Conservation (phyloP, 352 stramenopile genomes). For the Pythium chondricola region DNA sequence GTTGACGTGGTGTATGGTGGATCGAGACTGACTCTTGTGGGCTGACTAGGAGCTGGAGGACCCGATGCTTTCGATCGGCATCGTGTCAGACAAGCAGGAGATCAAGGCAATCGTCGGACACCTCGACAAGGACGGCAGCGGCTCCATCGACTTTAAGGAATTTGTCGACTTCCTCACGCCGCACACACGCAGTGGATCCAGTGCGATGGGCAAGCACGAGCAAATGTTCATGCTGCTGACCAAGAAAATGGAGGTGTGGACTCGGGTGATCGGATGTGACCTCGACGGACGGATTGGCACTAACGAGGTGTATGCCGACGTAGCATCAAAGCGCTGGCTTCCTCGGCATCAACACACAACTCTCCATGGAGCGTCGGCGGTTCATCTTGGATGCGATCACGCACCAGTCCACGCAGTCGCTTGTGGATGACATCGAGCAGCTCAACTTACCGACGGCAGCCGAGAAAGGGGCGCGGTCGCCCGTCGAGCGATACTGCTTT, state of each 20-base stretch:
- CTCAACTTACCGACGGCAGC: constrained; percentile 20
- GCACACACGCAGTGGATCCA: constrained; percentile 34
- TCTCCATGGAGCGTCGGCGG: constrained; percentile 62
- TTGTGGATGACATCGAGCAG: constrained; percentile 46
- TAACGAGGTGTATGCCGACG: too few species aligned
- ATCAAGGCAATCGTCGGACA: constrained; percentile 51
- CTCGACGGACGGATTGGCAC: too few species aligned
- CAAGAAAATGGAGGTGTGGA: constrained; percentile 66
- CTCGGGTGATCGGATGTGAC: not conserved
- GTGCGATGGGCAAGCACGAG: constrained; percentile 47
- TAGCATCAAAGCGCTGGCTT: constrained; percentile 67
- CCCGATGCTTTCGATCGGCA: constrained; percentile 73
- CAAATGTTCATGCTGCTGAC: constrained; percentile 70
- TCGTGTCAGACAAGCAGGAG: constrained; percentile 59
- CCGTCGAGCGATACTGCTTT: not conserved
- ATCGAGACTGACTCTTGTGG: not conserved
- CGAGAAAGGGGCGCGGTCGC: constrained; percentile 15
- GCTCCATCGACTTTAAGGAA: constrained; percentile 72
- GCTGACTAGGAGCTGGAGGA: constrained; percentile 49
- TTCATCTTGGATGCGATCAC: constrained; percentile 78
- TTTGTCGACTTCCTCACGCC: constrained; percentile 75
- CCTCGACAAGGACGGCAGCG: constrained; percentile 67
- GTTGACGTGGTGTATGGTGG: too few species aligned
- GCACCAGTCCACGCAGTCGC: constrained; percentile 36
- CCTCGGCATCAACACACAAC: constrained; percentile 70